Percentiles rank a stretch among this genome's conserved stretches.
phyloP scores from a whole-genome alignment of 2,329 filamentous ascomycete genomes.

The Eutypella sp. region DNA sequence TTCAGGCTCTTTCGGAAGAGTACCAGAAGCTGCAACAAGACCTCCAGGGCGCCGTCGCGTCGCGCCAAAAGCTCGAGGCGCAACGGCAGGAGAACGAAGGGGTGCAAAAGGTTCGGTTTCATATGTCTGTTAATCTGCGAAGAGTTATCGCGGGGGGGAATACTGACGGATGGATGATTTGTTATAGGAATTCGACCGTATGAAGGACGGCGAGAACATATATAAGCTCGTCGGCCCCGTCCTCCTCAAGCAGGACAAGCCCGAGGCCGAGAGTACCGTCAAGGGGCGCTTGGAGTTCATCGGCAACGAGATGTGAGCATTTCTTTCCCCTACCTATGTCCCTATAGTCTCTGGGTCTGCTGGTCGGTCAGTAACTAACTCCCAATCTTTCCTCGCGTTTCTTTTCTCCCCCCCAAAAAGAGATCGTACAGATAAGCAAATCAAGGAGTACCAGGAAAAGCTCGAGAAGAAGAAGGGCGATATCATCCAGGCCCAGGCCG shows the following conservation, averaged over 20 bases:
- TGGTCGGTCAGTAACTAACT: not conserved
- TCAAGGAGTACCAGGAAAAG: conserved; percentile 51
- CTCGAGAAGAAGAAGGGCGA: conserved; percentile 55
- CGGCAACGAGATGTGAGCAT: conserved; percentile 83
- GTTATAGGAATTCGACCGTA: conserved; percentile 69
- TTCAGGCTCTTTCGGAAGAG: conserved; percentile 81
- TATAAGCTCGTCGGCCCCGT: conserved; percentile 96
- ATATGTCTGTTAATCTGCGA: not conserved
- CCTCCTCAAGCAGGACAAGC: conserved; percentile 87
- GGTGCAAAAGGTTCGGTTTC: conserved; percentile 66
- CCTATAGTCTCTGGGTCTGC: not conserved
- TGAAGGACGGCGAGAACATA: conserved; percentile 80
- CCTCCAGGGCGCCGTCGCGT: conserved; percentile 68
- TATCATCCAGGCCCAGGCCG: conserved; percentile 52
- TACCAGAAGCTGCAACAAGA: conserved; percentile 86
- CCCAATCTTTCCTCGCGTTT: too few relatives aligned
- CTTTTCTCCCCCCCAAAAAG: too few relatives aligned
- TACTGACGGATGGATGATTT: conserved; percentile 1
- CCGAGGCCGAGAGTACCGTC: conserved; percentile 85
- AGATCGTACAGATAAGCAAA: conserved; percentile 39
- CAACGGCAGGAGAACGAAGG: conserved; percentile 90
- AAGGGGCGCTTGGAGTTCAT: conserved; percentile 91
- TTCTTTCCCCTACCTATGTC: not conserved
- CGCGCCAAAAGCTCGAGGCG: conserved; percentile 86
- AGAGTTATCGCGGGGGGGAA: not conserved